These are phyloP conservation scores for Chamaenerion angustifolium DNA, from an alignment of 345 rosid genomes.

Conservation along the genomic window DNA sequence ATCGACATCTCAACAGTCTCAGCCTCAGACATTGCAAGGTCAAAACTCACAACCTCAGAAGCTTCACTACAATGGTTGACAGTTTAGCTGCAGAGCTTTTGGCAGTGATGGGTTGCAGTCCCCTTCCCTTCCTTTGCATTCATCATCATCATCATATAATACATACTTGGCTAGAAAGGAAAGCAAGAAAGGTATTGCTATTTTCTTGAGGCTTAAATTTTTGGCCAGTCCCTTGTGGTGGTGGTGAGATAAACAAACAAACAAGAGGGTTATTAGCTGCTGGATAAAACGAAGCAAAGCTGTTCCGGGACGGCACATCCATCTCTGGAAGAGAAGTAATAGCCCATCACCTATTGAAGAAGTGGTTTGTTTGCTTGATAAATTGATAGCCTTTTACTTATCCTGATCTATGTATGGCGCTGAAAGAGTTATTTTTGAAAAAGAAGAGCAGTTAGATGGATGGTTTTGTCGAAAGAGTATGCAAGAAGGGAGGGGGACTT, in stretches of 20 bases:
- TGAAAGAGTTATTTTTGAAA: conserved; percentile 13
- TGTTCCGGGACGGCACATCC: too few species aligned
- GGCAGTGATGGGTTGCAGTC: conserved; percentile 52
- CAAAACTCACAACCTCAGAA: conserved; percentile 79
- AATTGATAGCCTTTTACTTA: too few species aligned
- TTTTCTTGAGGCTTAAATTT: too few species aligned
- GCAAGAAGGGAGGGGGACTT: too few species aligned
- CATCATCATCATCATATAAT: conserved; percentile 44
- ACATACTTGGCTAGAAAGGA: conserved; percentile 7
- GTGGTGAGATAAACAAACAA: too few species aligned
- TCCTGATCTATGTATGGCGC: background rate
- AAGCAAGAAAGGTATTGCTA: conserved; percentile 2
- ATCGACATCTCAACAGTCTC: conserved; percentile 32
- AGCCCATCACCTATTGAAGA: too few species aligned
- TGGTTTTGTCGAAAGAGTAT: conserved; percentile 20
- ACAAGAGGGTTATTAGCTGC: too few species aligned
- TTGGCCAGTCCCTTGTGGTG: too few species aligned
- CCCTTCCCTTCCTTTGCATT: conserved; percentile 59
- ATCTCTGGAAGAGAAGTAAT: too few species aligned
- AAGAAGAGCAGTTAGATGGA: conserved; percentile 33
- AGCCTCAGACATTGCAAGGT: conserved; percentile 55
- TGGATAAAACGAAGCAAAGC: too few species aligned
- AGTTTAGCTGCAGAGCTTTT: conserved; percentile 8
- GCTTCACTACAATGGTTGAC: conserved; percentile 71
- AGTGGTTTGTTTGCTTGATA: too few species aligned